Percentiles rank a stretch among this genome's conserved stretches.
Evolutionary conservation across 805 yeast genomes (phyloP).

Genomic region (Cyberlindnera euphorbiae): DNA sequence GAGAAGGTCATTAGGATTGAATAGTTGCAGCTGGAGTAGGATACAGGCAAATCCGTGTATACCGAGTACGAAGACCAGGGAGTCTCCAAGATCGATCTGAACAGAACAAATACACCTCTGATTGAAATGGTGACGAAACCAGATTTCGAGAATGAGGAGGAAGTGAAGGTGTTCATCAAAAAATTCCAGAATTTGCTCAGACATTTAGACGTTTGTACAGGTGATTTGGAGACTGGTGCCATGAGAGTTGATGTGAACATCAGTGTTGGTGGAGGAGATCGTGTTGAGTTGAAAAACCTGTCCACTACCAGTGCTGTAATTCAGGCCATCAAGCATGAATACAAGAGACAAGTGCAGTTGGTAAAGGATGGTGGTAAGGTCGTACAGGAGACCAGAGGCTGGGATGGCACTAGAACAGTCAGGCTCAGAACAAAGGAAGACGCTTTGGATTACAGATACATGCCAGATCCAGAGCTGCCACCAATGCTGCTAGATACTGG

Average conservation of each 20-base stretch:
- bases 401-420: conserved; percentile 76
- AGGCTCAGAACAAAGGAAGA: conserved; percentile 73
- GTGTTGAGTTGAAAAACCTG: conserved; percentile 88
- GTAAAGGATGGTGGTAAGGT: conserved; percentile 33
- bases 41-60: conserved; percentile 79
- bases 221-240: conserved; percentile 92
- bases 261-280: conserved; percentile 63
- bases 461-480: conserved; percentile 92
- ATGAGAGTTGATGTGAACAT: conserved; percentile 93
- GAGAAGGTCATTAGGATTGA: conserved; percentile 53
- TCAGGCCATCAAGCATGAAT: conserved; percentile 72
- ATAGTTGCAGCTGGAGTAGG: conserved; percentile 92
- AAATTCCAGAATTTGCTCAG: conserved; percentile 72
- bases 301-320: conserved; percentile 78
- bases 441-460: conserved; percentile 82
- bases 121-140: conserved; percentile 92
- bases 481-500: conserved; percentile 40
- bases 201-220: conserved; percentile 70
- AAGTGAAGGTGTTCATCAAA: conserved; percentile 74
- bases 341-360: conserved; percentile 55
- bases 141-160: conserved; percentile 61
- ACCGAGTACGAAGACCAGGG: conserved; percentile 30
- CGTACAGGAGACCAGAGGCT: conserved; percentile 75
- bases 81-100: conserved; percentile 59
- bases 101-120: conserved; percentile 80